These are phyloP conservation scores for Puccinia coronata DNA, from an alignment of 1,284 basidiomycete species.

Conservation along the genomic window DNA sequence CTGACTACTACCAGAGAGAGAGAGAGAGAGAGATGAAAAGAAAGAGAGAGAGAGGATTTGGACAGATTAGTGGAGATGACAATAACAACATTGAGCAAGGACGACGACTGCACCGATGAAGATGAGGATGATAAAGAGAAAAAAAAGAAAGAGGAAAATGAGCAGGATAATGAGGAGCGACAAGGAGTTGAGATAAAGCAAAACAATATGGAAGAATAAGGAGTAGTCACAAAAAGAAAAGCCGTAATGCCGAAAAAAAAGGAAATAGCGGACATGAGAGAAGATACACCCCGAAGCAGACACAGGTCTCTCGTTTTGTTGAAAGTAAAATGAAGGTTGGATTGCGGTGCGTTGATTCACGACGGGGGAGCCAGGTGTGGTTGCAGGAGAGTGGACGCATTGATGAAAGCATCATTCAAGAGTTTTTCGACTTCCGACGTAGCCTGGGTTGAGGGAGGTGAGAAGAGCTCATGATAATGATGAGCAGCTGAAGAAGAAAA, in stretches of 20 bases:
- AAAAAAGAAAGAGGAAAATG: background rate
- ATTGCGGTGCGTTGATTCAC: background rate
- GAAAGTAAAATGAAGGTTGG: background rate
- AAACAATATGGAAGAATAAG: background rate
- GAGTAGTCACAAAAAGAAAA: background rate
- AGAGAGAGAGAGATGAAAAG: background rate
- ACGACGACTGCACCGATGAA: background rate
- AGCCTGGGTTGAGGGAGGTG: background rate
- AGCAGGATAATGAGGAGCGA: background rate
- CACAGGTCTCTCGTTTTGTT: background rate
- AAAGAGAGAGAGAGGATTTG: background rate
- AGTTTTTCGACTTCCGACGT: constrained; percentile 44
- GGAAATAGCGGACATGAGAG: background rate
- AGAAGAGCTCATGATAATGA: background rate
- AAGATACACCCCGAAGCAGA: background rate
- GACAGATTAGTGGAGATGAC: background rate
- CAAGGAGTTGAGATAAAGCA: background rate
- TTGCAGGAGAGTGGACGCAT: constrained; percentile 28
- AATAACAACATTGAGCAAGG: background rate
- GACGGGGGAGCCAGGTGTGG: background rate
- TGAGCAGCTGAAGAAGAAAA: background rate
- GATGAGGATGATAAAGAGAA: background rate
- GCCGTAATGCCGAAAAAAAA: background rate
- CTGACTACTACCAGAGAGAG: too few species aligned
- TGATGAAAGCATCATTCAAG: constrained; percentile 31